Evolutionary conservation across 106 monocot species (phyloP).

Genomic region (Dendrobium nobile): DNA sequence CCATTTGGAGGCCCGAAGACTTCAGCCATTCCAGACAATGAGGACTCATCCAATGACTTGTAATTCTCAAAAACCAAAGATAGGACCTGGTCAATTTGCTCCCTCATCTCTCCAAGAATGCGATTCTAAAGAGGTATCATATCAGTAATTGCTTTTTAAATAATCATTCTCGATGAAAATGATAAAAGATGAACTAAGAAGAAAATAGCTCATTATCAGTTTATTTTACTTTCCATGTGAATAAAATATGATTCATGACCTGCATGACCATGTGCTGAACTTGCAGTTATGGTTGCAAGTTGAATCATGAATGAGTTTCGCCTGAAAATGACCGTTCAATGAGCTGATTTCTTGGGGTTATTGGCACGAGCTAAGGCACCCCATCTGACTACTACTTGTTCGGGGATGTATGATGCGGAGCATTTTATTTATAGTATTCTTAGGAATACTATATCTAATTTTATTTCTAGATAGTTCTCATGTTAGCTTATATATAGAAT

Average conservation of each 20-base stretch:
- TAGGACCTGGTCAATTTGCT: conserved; percentile 60
- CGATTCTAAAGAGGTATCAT: conserved; percentile 46
- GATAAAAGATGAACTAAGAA: neutral
- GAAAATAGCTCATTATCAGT: neutral
- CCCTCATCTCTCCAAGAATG: conserved; percentile 72
- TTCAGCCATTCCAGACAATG: conserved; percentile 54
- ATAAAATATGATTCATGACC: neutral
- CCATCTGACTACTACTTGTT: no score
- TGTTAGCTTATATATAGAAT: no score
- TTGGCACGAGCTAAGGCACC: no score
- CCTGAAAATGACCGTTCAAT: no score
- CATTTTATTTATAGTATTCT: no score
- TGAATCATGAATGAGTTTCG: neutral
- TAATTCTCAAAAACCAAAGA: conserved; percentile 77
- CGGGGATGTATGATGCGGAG: no score
- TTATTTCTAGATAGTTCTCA: no score
- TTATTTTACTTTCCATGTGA: neutral
- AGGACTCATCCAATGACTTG: conserved; percentile 76
- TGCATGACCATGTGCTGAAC: neutral
- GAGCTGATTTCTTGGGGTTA: no score
- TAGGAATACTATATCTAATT: no score
- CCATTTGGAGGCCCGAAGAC: conserved; percentile 55
- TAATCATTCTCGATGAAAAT: neutral
- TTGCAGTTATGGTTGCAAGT: neutral
- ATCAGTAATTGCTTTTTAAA: neutral